Evolutionary conservation across 306 rosid species (phyloP).

Genomic region (Ormosia emarginata): DNA sequence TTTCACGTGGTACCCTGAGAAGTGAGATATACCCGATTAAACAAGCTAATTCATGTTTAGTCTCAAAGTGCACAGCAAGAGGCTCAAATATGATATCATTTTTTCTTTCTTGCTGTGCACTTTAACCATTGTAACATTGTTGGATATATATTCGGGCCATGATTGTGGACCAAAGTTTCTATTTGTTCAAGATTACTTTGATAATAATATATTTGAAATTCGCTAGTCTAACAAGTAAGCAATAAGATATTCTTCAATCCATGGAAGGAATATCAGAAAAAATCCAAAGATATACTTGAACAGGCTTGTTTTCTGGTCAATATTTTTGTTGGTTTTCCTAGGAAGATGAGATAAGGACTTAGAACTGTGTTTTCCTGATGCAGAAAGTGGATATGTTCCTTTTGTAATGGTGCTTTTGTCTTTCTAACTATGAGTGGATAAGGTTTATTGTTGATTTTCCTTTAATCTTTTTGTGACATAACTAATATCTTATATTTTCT

Average conservation of each 20-base stretch:
- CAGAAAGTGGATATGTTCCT: slow-evolving; percentile 2
- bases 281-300: background rate
- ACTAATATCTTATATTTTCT: slow-evolving; percentile 20
- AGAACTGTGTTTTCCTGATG: slow-evolving; percentile 1
- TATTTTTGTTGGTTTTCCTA: background rate
- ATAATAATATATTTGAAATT: background rate
- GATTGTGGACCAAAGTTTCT: background rate
- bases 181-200: slow-evolving; percentile 7
- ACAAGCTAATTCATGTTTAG: background rate
- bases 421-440: background rate
- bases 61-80: too few relatives aligned
- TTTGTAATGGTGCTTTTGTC: background rate
- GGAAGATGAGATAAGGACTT: slow-evolving; percentile 8
- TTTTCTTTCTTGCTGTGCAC: background rate
- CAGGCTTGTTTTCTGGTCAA: slow-evolving; percentile 7
- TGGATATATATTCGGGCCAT: background rate
- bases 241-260: background rate
- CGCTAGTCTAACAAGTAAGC: slow-evolving; percentile 11
- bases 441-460: slow-evolving; percentile 16
- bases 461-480: slow-evolving; percentile 13
- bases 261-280: background rate
- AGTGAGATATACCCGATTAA: background rate
- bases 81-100: too few relatives aligned
- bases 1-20: background rate
- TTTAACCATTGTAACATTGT: slow-evolving; percentile 17